phyloP scores from a whole-genome alignment of 306 rosid genomes.

The Casuarina cunninghamiana region DNA sequence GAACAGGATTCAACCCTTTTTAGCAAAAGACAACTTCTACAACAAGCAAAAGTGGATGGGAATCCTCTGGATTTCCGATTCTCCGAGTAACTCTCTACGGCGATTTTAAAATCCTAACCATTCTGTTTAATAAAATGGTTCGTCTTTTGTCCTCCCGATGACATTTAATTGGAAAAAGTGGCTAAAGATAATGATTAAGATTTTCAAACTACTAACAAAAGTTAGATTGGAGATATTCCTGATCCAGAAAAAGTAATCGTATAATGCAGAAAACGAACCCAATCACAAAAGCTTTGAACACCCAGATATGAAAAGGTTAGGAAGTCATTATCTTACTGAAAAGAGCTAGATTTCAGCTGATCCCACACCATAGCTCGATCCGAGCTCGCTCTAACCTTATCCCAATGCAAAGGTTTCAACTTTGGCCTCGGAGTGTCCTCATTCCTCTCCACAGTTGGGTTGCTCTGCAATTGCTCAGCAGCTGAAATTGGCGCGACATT shows the following conservation, averaged over 20 bases:
- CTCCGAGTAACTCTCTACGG: no score
- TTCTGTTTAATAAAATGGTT: neutral
- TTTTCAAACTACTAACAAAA: no score
- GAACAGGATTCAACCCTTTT: neutral
- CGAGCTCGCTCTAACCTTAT: conserved; percentile 79
- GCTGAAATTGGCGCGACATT: conserved; percentile 24
- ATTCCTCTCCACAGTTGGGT: conserved; percentile 14
- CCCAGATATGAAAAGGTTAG: neutral
- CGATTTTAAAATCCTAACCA: neutral
- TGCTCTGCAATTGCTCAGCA: conserved; percentile 23
- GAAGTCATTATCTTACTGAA: conserved; percentile 58
- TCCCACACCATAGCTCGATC: conserved; percentile 93
- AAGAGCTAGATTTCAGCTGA: conserved; percentile 79
- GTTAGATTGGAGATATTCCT: no score
- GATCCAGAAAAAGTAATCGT: neutral
- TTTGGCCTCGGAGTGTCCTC: conserved; percentile 61
- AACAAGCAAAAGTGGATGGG: neutral
- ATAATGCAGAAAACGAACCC: neutral
- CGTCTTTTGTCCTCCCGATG: neutral
- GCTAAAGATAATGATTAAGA: no score
- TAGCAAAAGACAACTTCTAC: neutral
- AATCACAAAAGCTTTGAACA: neutral
- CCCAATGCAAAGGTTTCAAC: conserved; percentile 92
- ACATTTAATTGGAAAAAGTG: no score
- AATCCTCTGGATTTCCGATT: neutral